Percentiles rank a stretch among this genome's conserved stretches.
Conservation (phyloP, 441 rosid genomes). For the Erodium chrysanthum region DNA sequence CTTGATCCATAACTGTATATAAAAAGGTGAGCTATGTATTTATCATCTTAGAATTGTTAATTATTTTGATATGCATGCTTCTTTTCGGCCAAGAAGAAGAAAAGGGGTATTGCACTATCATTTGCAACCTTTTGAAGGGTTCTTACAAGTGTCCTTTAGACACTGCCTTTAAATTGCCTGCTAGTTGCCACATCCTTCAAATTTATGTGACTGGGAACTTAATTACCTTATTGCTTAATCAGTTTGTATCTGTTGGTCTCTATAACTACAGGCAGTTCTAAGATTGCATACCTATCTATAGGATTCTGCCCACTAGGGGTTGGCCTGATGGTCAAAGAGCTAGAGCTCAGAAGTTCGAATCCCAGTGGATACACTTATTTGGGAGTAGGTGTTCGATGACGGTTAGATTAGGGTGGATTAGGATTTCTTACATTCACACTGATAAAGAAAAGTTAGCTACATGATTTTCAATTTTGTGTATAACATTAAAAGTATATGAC, state of each 20-base stretch:
- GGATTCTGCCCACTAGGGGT: not conserved
- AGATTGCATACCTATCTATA: not conserved
- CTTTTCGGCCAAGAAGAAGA: not conserved
- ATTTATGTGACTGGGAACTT: not conserved
- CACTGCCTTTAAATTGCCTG: constrained; percentile 17
- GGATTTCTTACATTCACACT: too few species aligned
- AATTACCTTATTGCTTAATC: not conserved
- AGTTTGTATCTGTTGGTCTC: constrained; percentile 10
- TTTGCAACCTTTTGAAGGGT: constrained; percentile 15
- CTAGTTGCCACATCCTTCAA: too few species aligned
- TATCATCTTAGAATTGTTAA: not conserved
- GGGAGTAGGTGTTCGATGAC: too few species aligned
- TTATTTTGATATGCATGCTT: too few species aligned
- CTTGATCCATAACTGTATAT: constrained; percentile 4
- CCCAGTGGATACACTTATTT: too few species aligned
- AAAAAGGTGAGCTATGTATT: constrained; percentile 27
- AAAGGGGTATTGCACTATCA: not conserved
- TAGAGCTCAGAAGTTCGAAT: too few species aligned
- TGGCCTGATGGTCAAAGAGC: too few species aligned
- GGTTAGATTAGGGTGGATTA: too few species aligned
- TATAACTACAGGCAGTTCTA: not conserved
- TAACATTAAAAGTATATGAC: not conserved
- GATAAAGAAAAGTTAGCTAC: too few species aligned
- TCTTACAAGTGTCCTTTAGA: not conserved
- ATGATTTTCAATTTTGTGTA: not conserved